phyloP scores from a whole-genome alignment of 306 rosid species.

The Luffa aegyptiaca region DNA sequence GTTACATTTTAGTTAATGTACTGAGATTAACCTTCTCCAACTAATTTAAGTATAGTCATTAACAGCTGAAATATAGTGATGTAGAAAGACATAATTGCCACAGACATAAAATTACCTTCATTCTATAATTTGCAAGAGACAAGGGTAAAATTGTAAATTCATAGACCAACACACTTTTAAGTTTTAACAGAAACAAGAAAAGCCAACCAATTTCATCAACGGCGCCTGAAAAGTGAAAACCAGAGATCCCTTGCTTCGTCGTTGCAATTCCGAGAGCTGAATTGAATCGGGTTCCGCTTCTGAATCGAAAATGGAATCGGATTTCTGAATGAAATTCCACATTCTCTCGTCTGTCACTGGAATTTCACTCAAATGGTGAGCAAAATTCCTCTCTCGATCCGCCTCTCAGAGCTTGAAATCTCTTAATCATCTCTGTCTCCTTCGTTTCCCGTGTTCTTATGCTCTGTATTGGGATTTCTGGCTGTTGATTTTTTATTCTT shows the following conservation, averaged over 20 bases:
- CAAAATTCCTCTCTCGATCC: not conserved
- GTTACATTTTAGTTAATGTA: too few relatives aligned
- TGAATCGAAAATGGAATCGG: conserved; percentile 9
- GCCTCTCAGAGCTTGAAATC: not conserved
- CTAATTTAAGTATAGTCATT: too few relatives aligned
- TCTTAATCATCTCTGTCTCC: not conserved
- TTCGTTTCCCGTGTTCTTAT: not conserved
- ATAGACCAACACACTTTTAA: not conserved
- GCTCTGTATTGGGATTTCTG: not conserved
- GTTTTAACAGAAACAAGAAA: not conserved
- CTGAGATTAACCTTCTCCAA: too few relatives aligned
- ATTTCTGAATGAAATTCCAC: conserved; percentile 20
- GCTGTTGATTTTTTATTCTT: not conserved
- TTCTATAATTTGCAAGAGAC: not conserved
- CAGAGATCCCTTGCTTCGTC: not conserved
- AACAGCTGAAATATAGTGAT: too few relatives aligned
- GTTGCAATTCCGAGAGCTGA: not conserved
- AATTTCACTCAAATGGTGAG: conserved; percentile 31
- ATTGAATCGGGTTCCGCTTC: not conserved
- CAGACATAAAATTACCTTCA: not conserved
- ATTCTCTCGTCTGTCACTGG: not conserved
- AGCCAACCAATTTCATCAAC: not conserved
- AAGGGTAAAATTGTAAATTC: not conserved
- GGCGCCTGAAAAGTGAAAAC: not conserved
- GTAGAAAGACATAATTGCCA: too few relatives aligned